phyloP scores from a whole-genome alignment of 1,284 basidiomycete species.

The Xerocomus minutiporus region DNA sequence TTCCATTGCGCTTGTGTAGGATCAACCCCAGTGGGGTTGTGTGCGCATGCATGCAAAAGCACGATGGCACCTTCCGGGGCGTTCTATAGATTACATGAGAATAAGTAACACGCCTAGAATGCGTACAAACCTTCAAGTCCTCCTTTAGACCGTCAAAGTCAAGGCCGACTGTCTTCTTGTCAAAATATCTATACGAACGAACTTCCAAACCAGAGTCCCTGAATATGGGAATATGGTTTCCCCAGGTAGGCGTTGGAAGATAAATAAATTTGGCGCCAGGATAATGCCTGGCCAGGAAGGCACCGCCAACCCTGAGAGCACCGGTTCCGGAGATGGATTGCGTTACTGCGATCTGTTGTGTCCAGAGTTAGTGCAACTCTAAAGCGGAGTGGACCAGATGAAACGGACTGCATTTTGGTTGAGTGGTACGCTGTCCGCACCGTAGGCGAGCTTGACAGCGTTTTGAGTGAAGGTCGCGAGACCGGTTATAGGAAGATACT shows the following conservation, averaged over 20 bases:
- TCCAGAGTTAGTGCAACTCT: neutral
- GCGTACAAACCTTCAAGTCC: conserved; percentile 68
- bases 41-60: conserved; percentile 88
- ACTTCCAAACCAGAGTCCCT: conserved; percentile 93
- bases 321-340: conserved; percentile 99
- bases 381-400: conserved; percentile 2
- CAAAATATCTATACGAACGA: conserved; percentile 90
- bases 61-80: conserved; percentile 79
- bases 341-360: conserved; percentile 77
- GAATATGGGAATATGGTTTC: conserved; percentile 89
- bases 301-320: conserved; percentile 93
- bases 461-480: conserved; percentile 84
- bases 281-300: conserved; percentile 90
- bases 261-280: conserved; percentile 88
- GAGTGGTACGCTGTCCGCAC: conserved; percentile 73
- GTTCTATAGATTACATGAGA: conserved; percentile 40
- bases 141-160: conserved; percentile 91
- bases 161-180: conserved; percentile 90
- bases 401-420: conserved; percentile 69
- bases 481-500: conserved; percentile 97
- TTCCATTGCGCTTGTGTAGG: conserved; percentile 93
- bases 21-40: conserved; percentile 98
- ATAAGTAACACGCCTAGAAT: neutral
- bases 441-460: conserved; percentile 91
- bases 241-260: conserved; percentile 94